phyloP scores from a whole-genome alignment of 2,329 filamentous ascomycete species.

The Calonectria naviculata region DNA sequence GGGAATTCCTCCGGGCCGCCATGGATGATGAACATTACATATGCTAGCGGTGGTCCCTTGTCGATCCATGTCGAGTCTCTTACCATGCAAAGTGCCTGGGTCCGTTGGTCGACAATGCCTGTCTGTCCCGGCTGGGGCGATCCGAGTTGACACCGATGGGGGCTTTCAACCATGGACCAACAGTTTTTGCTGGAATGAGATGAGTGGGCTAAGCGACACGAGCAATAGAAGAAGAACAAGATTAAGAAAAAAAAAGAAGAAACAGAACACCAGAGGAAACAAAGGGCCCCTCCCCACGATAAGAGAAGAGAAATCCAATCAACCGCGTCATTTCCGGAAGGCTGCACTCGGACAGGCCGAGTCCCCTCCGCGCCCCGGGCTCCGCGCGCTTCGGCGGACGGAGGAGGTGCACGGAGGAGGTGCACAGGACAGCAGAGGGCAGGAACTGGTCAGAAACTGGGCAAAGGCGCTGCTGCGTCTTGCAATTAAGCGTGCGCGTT shows the following conservation, averaged over 20 bases:
- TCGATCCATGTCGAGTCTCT: slow-evolving; percentile 13
- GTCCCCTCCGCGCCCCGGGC: neutral
- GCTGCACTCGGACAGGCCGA: neutral
- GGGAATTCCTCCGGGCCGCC: slow-evolving; percentile 9
- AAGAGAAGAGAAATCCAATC: neutral
- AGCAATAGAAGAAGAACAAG: too few species aligned
- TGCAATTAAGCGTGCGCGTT: slow-evolving; percentile 7
- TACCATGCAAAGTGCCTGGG: neutral
- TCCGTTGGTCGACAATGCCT: neutral
- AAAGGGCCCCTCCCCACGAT: neutral
- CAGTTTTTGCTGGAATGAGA: neutral
- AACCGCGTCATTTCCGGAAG: neutral
- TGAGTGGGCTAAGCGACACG: neutral
- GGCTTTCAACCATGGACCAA: neutral
- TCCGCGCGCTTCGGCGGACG: neutral
- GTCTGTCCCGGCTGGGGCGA: neutral
- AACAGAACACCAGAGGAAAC: neutral
- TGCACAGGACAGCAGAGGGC: neutral
- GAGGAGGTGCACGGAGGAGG: slow-evolving; percentile 11
- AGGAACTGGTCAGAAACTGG: neutral
- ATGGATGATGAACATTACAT: slow-evolving; percentile 17
- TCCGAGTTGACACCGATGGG: neutral
- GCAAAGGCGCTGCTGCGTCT: neutral
- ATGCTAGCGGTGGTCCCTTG: slow-evolving; percentile 5
- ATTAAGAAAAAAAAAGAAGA: neutral